Conservation (phyloP, 768 basidiomycete species). For the Lactarius indigo region DNA sequence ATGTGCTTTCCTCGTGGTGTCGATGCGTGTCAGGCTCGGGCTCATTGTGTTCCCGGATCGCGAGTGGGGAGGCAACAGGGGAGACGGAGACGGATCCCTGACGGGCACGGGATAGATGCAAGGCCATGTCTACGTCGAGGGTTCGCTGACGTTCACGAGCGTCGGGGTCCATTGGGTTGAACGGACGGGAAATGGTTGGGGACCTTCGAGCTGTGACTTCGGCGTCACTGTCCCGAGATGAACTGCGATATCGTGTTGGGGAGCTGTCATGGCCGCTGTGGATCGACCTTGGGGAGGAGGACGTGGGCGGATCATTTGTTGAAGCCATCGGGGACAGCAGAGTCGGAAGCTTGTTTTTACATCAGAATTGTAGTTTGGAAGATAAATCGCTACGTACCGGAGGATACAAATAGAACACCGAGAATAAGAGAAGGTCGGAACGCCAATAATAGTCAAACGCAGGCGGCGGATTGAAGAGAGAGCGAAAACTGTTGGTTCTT, state of each 20-base stretch:
- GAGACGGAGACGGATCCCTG: slow-evolving; percentile 48
- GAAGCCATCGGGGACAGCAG: slow-evolving; percentile 14
- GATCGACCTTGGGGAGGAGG: slow-evolving; percentile 19
- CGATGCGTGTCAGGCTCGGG: slow-evolving; percentile 30
- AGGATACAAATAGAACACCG: not conserved
- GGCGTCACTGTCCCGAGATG: slow-evolving; percentile 33
- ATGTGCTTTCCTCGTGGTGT: slow-evolving; percentile 32
- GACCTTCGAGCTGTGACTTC: slow-evolving; percentile 49
- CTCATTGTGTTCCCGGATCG: slow-evolving; percentile 36
- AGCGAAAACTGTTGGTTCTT: not conserved
- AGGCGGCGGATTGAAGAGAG: not conserved
- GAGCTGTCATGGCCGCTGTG: slow-evolving; percentile 8
- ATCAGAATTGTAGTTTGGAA: not conserved
- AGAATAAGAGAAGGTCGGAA: not conserved
- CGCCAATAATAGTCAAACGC: not conserved
- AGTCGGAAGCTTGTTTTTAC: not conserved
- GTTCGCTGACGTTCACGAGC: slow-evolving; percentile 83
- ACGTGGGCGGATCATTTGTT: not conserved
- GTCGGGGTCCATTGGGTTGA: slow-evolving; percentile 68
- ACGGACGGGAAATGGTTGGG: slow-evolving; percentile 57
- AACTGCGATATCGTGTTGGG: slow-evolving; percentile 2
- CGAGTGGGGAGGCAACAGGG: slow-evolving; percentile 31
- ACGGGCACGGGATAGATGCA: slow-evolving; percentile 71
- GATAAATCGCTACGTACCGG: not conserved
- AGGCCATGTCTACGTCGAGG: slow-evolving; percentile 93